These are phyloP conservation scores for Takashimella tepidaria DNA, from an alignment of 1,284 basidiomycete genomes.

Conservation along the genomic window DNA sequence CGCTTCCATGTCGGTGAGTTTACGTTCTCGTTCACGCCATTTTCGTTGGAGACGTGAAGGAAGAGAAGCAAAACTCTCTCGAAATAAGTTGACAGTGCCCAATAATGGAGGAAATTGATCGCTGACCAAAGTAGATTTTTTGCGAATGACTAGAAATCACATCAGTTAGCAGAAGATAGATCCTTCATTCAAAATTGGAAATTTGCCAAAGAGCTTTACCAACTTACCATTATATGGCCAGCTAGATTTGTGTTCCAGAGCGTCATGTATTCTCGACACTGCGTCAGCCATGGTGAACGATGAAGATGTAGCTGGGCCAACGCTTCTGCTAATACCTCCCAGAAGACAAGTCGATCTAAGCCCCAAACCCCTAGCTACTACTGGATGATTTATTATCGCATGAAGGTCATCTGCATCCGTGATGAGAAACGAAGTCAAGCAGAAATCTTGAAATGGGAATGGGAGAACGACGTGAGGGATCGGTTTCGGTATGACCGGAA, in stretches of 20 bases:
- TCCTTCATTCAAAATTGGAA: too few species aligned
- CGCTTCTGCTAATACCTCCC: not conserved
- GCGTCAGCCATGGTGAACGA: not conserved
- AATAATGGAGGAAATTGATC: not conserved
- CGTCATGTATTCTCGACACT: not conserved
- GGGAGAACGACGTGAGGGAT: constrained; percentile 1
- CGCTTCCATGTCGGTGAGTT: not conserved
- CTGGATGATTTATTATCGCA: not conserved
- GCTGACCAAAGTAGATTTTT: not conserved
- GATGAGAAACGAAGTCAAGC: not conserved
- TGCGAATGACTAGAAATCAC: not conserved
- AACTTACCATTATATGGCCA: not conserved
- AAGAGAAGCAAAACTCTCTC: not conserved
- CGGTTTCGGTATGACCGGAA: not conserved
- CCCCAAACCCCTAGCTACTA: not conserved
- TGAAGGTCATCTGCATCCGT: constrained; percentile 1
- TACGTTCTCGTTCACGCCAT: not conserved
- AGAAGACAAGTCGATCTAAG: not conserved
- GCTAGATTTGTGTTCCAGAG: not conserved
- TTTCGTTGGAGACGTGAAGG: not conserved
- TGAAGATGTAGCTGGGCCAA: not conserved
- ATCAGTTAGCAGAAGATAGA: not conserved
- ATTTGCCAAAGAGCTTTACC: too few species aligned
- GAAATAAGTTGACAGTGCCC: not conserved
- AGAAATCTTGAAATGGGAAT: not conserved